A percentile compares a stretch with the other conserved stretches of the same genome.
Conservation (phyloP, 352 stramenopile genomes). For the Phytophthora colocasiae region DNA sequence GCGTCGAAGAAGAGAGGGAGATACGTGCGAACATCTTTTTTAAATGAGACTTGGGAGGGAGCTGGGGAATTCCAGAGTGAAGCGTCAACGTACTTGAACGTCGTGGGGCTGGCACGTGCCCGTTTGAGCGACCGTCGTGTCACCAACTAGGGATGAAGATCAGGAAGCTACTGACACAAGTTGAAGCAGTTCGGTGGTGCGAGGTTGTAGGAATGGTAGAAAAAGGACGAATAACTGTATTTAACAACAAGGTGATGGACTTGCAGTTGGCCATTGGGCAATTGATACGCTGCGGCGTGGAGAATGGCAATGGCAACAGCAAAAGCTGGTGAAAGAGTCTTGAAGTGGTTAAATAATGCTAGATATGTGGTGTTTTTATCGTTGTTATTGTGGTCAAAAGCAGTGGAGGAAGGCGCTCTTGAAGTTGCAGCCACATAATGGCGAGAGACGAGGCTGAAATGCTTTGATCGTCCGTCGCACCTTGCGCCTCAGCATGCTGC, state of each 20-base stretch:
- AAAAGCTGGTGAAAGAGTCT: too few species aligned
- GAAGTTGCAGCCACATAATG: conserved; percentile 2
- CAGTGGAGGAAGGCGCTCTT: conserved; percentile 3
- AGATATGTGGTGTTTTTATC: background rate
- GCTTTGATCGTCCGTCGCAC: conserved; percentile 1
- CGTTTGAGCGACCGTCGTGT: conserved; percentile 19
- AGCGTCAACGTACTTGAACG: conserved; percentile 12
- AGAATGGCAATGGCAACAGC: background rate
- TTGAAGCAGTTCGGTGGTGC: conserved; percentile 17
- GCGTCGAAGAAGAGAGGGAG: conserved; percentile 18
- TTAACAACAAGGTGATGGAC: conserved; percentile 16
- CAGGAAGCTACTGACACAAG: conserved; percentile 8
- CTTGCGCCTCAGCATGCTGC: conserved; percentile 19
- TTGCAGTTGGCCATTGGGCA: conserved; percentile 5
- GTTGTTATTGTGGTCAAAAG: too few species aligned
- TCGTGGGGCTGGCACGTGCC: conserved; percentile 18
- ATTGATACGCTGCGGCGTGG: background rate
- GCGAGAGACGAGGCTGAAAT: conserved; percentile 9
- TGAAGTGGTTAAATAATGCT: background rate
- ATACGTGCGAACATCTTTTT: conserved; percentile 32
- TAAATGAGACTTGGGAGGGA: conserved; percentile 8
- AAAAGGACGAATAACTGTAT: conserved; percentile 6
- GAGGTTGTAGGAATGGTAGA: conserved; percentile 3
- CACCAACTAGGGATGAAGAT: conserved; percentile 2
- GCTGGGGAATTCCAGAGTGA: conserved; percentile 32